Percentiles rank a stretch among this genome's conserved stretches.
Conservation (phyloP, 345 rosid species). For the Mangifera indica region DNA sequence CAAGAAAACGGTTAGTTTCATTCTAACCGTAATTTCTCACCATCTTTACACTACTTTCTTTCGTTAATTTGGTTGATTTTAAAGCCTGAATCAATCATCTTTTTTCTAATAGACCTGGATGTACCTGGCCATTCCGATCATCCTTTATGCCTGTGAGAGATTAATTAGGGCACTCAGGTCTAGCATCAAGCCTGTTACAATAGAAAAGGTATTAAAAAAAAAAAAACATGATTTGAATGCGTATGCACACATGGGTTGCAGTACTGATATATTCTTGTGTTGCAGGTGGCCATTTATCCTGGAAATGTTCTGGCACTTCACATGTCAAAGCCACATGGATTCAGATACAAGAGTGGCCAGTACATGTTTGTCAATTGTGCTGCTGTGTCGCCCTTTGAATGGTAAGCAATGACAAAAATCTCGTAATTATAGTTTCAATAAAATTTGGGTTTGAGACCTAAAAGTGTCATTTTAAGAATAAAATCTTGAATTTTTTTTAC, state of each 20-base stretch:
- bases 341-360: slow-evolving; percentile 81
- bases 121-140: slow-evolving; percentile 63
- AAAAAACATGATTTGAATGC: background rate
- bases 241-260: background rate
- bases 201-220: slow-evolving; percentile 44
- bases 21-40: background rate
- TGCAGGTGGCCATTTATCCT: slow-evolving; percentile 68
- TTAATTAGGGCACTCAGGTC: slow-evolving; percentile 66
- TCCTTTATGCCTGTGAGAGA: slow-evolving; percentile 60
- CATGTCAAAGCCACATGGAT: slow-evolving; percentile 75
- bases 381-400: slow-evolving; percentile 83
- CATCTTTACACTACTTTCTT: background rate
- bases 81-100: background rate
- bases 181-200: slow-evolving; percentile 60
- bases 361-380: slow-evolving; percentile 82
- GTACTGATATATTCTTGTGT: background rate
- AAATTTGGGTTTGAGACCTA: too few relatives aligned
- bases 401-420: slow-evolving; percentile 32
- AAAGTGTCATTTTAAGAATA: too few relatives aligned
- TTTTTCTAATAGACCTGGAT: slow-evolving; percentile 61
- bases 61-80: background rate
- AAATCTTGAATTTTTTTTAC: too few relatives aligned
- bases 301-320: slow-evolving; percentile 77
- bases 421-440: background rate
- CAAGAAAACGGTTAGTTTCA: slow-evolving; percentile 57